These are phyloP conservation scores for Eucalyptus curtisii DNA, from an alignment of 345 rosid species.

Conservation along the genomic window DNA sequence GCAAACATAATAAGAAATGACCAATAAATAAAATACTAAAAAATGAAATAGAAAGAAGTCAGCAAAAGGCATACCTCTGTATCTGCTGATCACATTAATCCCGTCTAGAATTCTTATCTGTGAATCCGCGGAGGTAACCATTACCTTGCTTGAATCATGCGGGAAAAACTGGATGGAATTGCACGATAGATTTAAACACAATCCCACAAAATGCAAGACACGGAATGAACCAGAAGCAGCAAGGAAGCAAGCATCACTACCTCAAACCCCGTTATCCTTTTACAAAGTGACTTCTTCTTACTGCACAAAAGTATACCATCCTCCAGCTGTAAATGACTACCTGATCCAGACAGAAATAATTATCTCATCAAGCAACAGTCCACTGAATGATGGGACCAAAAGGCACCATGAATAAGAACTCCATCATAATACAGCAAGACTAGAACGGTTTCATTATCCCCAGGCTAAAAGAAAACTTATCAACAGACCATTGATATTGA, in stretches of 20 bases:
- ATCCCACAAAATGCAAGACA: not conserved
- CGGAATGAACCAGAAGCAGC: not conserved
- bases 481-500: not conserved
- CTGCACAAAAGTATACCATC: constrained; percentile 43
- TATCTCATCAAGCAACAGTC: not conserved
- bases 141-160: constrained; percentile 54
- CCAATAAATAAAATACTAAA: not conserved
- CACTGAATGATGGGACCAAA: not conserved
- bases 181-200: not conserved
- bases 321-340: constrained; percentile 63
- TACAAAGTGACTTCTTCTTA: constrained; percentile 66
- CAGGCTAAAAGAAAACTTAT: not conserved
- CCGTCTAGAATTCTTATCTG: constrained; percentile 83
- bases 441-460: not conserved
- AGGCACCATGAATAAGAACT: not conserved
- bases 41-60: not conserved
- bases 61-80: constrained; percentile 33
- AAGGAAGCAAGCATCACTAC: constrained; percentile 15
- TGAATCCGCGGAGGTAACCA: constrained; percentile 84
- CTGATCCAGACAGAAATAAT: constrained; percentile 24
- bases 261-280: constrained; percentile 74
- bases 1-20: not conserved
- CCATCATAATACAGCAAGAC: not conserved
- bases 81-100: constrained; percentile 54
- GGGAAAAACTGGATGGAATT: constrained; percentile 44